phyloP scores from a whole-genome alignment of 805 yeast genomes.

The Monosporozyma unispora region DNA sequence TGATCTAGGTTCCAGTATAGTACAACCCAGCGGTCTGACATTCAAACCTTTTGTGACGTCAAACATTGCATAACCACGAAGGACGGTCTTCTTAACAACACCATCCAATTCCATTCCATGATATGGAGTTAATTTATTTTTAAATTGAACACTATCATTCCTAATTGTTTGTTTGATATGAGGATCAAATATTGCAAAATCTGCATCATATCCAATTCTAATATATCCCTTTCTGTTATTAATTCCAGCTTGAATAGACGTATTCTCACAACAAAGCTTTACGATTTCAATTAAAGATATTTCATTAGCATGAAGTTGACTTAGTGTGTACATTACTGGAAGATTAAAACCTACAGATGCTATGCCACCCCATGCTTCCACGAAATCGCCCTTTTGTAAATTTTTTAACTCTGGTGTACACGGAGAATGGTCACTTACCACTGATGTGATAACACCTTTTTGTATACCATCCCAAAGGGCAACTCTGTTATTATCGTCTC shows the following conservation, averaged over 20 bases:
- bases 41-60: constrained; percentile 45
- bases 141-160: constrained; percentile 56
- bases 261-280: constrained; percentile 72
- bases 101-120: constrained; percentile 64
- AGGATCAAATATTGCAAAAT: constrained; percentile 74
- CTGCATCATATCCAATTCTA: constrained; percentile 76
- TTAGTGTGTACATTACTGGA: constrained; percentile 73
- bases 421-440: constrained; percentile 93
- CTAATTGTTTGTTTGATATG: constrained; percentile 39
- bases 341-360: constrained; percentile 88
- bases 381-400: constrained; percentile 73
- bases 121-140: constrained; percentile 84
- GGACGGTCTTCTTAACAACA: constrained; percentile 65
- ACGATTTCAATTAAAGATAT: constrained; percentile 51
- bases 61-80: constrained; percentile 68
- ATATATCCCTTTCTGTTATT: constrained; percentile 63
- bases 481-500: constrained; percentile 62
- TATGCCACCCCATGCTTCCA: constrained; percentile 95
- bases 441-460: constrained; percentile 61
- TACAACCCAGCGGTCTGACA: constrained; percentile 46
- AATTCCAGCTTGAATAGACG: constrained; percentile 80
- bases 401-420: constrained; percentile 89
- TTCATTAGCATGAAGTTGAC: constrained; percentile 21
- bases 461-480: constrained; percentile 72
- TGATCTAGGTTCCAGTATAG: constrained; percentile 16